Evolutionary conservation across 495 filamentous ascomycete species (phyloP).

Genomic region (Delitschia confertaspora): DNA sequence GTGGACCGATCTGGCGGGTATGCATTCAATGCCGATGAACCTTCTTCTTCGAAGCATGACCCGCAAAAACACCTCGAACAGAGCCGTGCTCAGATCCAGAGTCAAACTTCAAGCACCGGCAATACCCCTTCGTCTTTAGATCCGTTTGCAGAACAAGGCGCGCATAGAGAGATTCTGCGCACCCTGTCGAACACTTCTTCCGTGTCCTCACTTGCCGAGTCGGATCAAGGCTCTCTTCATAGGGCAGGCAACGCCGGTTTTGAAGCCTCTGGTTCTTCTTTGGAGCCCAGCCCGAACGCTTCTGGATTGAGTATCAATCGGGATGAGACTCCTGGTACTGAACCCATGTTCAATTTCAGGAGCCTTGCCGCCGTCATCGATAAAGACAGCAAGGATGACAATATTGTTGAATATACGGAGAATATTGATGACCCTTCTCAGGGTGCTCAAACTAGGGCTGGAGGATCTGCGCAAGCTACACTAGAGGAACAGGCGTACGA

Average conservation of each 20-base stretch:
- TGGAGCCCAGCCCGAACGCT: constrained; percentile 33
- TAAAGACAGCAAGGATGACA: constrained; percentile 39
- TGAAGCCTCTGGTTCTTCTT: constrained; percentile 36
- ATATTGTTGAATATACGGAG: constrained; percentile 10
- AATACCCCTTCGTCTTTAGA: constrained; percentile 18
- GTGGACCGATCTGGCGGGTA: constrained; percentile 50
- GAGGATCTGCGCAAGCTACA: constrained; percentile 9
- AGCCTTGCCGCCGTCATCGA: constrained; percentile 81
- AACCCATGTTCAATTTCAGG: constrained; percentile 86
- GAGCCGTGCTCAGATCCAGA: constrained; percentile 32
- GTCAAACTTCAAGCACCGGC: constrained; percentile 8
- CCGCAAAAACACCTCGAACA: constrained; percentile 33
- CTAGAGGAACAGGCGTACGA: neutral
- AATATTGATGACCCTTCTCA: constrained; percentile 27
- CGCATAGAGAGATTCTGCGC: constrained; percentile 57
- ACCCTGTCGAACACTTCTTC: constrained; percentile 76
- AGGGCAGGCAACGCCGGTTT: constrained; percentile 29
- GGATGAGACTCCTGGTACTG: constrained; percentile 41
- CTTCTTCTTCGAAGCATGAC: constrained; percentile 22
- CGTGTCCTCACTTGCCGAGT: constrained; percentile 64
- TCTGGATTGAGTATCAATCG: constrained; percentile 33
- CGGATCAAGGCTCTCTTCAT: constrained; percentile 46
- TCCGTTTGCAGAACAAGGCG: constrained; percentile 33
- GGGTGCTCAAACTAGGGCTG: constrained; percentile 5
- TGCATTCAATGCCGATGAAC: constrained; percentile 28